Conservation (phyloP, 495 filamentous ascomycete species). For the Podospora conica region DNA sequence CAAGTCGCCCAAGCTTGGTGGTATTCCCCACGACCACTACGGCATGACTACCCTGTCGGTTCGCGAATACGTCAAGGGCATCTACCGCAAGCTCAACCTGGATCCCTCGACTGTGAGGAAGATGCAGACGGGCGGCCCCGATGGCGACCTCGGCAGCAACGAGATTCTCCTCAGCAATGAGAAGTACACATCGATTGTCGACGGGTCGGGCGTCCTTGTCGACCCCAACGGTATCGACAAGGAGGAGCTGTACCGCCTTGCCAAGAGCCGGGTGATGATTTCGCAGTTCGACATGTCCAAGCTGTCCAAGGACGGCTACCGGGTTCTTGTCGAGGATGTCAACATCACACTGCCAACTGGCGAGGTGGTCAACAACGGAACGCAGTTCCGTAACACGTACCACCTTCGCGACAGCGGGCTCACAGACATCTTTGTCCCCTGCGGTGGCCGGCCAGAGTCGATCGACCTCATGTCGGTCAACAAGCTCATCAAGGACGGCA, state of each 20-base stretch:
- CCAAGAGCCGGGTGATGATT: constrained; percentile 85
- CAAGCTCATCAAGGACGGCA: constrained; percentile 80
- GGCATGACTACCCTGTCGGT: constrained; percentile 98
- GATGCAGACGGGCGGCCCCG: constrained; percentile 95
- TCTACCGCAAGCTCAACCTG: constrained; percentile 90
- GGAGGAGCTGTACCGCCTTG: constrained; percentile 74
- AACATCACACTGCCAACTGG: constrained; percentile 80
- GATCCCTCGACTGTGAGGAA: constrained; percentile 78
- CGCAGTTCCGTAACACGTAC: constrained; percentile 93
- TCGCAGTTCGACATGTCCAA: constrained; percentile 78
- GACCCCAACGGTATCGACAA: constrained; percentile 86
- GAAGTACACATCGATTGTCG: constrained; percentile 87
- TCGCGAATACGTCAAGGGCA: constrained; percentile 89
- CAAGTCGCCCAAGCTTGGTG: constrained; percentile 90
- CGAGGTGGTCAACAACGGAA: constrained; percentile 84
- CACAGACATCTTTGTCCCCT: constrained; percentile 91
- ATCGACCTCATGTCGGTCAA: constrained; percentile 84
- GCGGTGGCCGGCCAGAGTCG: constrained; percentile 92
- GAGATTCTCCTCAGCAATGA: constrained; percentile 95
- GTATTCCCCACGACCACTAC: constrained; percentile 92
- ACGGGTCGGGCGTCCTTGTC: constrained; percentile 90
- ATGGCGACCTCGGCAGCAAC: constrained; percentile 95
- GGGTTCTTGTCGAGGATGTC: constrained; percentile 86
- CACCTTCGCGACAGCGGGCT: constrained; percentile 71
- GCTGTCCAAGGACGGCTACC: constrained; percentile 81